Percentiles rank a stretch among this genome's conserved stretches.
Conservation (phyloP, 1,139 yeast genomes). For the Debaryomyces coudertii region DNA sequence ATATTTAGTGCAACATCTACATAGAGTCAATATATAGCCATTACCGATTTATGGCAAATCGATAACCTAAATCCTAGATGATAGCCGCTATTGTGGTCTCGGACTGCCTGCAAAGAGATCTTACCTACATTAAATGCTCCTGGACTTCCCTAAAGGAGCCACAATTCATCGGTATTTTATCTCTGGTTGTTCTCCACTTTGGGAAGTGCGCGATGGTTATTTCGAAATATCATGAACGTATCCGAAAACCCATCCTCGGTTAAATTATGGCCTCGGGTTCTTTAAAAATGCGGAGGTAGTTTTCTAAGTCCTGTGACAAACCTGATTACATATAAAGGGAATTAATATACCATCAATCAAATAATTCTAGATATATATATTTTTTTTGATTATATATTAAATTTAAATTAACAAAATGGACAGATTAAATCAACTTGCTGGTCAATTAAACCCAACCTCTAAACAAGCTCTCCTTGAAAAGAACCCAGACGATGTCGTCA, state of each 20-base stretch:
- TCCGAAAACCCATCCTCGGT: conserved; percentile 1
- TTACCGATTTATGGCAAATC: too few species aligned
- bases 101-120: too few species aligned
- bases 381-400: conserved; percentile 1
- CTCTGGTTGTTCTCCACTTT: neutral
- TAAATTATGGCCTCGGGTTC: conserved; percentile 5
- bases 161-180: neutral
- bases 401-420: conserved; percentile 40
- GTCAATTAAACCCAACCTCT: conserved; percentile 55
- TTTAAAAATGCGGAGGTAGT: conserved; percentile 11
- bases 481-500: conserved; percentile 83
- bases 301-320: conserved; percentile 11
- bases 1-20: too few species aligned
- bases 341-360: conserved; percentile 1
- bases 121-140: too few species aligned
- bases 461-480: conserved; percentile 52
- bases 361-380: neutral
- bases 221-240: neutral
- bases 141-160: neutral
- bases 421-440: conserved; percentile 62
- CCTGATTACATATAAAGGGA: conserved; percentile 3
- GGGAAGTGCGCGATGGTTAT: neutral
- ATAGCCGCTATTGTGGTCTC: too few species aligned
- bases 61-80: too few species aligned
- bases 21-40: too few species aligned